phyloP scores from a whole-genome alignment of 2,329 filamentous ascomycete species.

The Berkeleyomyces basicola region DNA sequence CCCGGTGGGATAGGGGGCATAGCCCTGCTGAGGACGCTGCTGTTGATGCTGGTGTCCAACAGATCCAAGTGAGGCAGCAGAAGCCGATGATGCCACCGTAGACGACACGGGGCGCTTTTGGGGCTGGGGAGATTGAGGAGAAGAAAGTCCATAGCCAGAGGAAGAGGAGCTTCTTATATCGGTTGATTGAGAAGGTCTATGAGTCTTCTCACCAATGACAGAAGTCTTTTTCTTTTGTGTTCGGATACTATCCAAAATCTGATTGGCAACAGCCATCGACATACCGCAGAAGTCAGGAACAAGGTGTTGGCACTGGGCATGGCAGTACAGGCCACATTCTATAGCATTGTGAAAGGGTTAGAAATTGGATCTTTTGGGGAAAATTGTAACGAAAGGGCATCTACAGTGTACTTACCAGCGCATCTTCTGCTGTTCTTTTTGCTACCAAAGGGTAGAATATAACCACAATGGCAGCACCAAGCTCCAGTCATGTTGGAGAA shows the following conservation, averaged over 20 bases:
- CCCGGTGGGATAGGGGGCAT: conserved; percentile 16
- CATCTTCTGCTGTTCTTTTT: conserved; percentile 92
- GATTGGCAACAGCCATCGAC: conserved; percentile 93
- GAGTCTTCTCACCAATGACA: conserved; percentile 45
- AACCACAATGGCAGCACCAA: conserved; percentile 98
- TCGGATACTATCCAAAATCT: conserved; percentile 76
- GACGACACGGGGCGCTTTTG: conserved; percentile 24
- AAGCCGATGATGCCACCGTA: conserved; percentile 34
- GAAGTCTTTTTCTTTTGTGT: conserved; percentile 52
- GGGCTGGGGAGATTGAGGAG: conserved; percentile 16
- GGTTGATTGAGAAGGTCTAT: conserved; percentile 33
- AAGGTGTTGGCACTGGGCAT: conserved; percentile 81
- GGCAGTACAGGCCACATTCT: conserved; percentile 87
- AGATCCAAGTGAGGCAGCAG: conserved; percentile 39
- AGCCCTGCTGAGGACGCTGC: conserved; percentile 21
- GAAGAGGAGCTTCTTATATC: conserved; percentile 30
- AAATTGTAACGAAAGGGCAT: neutral
- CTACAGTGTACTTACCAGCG: conserved; percentile 40
- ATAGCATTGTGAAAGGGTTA: conserved; percentile 19
- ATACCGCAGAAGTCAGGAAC: conserved; percentile 98
- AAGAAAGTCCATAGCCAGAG: conserved; percentile 18
- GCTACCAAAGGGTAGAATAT: conserved; percentile 71
- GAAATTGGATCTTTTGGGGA: conserved; percentile 1
- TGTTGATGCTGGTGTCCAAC: conserved; percentile 33
- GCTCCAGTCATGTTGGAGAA: conserved; percentile 97